Conservation (phyloP, 805 yeast genomes). For the Kodamaea restingae region DNA sequence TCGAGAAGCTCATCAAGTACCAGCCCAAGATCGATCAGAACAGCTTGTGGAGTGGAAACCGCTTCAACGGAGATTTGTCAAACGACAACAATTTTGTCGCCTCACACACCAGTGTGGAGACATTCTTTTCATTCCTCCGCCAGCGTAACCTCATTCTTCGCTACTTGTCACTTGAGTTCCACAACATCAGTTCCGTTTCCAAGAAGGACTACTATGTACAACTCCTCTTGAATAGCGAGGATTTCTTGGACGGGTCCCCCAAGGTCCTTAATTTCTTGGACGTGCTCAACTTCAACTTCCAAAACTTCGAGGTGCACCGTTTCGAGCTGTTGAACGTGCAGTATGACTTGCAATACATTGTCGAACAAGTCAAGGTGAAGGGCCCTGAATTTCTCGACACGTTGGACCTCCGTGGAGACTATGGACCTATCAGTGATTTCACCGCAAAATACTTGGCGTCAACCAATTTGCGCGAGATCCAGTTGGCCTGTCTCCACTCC, state of each 20-base stretch:
- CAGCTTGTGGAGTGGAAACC: slow-evolving; percentile 52
- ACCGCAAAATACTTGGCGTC: slow-evolving; percentile 45
- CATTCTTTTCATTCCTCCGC: slow-evolving; percentile 57
- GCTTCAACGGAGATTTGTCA: slow-evolving; percentile 41
- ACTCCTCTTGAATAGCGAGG: slow-evolving; percentile 47
- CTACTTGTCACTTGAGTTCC: slow-evolving; percentile 70
- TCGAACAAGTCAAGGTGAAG: slow-evolving; percentile 32
- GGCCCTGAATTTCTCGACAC: slow-evolving; percentile 18
- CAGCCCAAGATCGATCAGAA: slow-evolving; percentile 53
- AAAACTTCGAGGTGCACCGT: slow-evolving; percentile 41
- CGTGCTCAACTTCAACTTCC: slow-evolving; percentile 54
- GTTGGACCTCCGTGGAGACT: slow-evolving; percentile 19
- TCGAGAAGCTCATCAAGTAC: slow-evolving; percentile 46
- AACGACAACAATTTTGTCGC: slow-evolving; percentile 29
- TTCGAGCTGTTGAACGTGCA: slow-evolving; percentile 23
- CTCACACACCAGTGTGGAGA: slow-evolving; percentile 38
- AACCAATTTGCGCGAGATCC: slow-evolving; percentile 47
- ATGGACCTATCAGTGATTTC: slow-evolving; percentile 27
- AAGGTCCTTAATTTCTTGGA: slow-evolving; percentile 68
- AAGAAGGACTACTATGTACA: slow-evolving; percentile 50
- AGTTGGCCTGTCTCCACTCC: slow-evolving; percentile 62
- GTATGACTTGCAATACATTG: slow-evolving; percentile 31
- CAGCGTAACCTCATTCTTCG: slow-evolving; percentile 61
- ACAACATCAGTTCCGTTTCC: slow-evolving; percentile 50
- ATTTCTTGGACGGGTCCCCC: slow-evolving; percentile 57